Evolutionary conservation across 2,329 filamentous ascomycete species (phyloP).

Genomic region (Delphinella strobiligena): DNA sequence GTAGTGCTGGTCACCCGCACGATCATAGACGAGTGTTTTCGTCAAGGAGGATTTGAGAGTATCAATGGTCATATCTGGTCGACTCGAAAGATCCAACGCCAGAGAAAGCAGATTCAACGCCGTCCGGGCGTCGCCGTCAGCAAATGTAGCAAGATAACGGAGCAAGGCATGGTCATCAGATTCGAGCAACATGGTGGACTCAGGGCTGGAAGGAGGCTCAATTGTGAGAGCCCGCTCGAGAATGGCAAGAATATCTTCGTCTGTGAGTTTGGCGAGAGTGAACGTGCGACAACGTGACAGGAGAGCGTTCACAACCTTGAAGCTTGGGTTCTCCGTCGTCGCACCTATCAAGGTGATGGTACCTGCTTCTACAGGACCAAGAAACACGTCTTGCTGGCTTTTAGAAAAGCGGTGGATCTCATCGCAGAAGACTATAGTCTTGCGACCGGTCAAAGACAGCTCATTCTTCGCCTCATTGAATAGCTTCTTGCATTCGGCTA

Average conservation of each 20-base stretch:
- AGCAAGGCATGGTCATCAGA: conserved; percentile 58
- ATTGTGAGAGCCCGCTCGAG: conserved; percentile 57
- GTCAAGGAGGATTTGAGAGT: conserved; percentile 74
- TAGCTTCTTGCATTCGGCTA: conserved; percentile 84
- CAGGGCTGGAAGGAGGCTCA: conserved; percentile 7
- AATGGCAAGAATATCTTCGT: conserved; percentile 61
- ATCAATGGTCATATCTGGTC: conserved; percentile 55
- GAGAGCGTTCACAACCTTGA: conserved; percentile 80
- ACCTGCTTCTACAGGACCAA: conserved; percentile 83
- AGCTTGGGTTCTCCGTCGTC: conserved; percentile 93
- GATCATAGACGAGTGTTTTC: conserved; percentile 88
- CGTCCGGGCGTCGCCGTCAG: conserved; percentile 86
- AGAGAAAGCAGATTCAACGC: conserved; percentile 87
- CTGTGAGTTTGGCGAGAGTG: conserved; percentile 62
- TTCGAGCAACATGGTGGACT: conserved; percentile 37
- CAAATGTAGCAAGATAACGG: conserved; percentile 69
- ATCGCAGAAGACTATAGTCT: conserved; percentile 95
- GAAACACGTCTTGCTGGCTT: conserved; percentile 85
- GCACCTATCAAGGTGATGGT: conserved; percentile 87
- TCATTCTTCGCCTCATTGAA: conserved; percentile 78
- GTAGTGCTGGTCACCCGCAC: conserved; percentile 92
- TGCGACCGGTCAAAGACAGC: conserved; percentile 65
- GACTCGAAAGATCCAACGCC: conserved; percentile 62
- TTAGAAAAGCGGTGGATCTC: conserved; percentile 91
- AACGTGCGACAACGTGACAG: conserved; percentile 86